phyloP scores from a whole-genome alignment of 169 alveolate species.

The Babesia divergens region DNA sequence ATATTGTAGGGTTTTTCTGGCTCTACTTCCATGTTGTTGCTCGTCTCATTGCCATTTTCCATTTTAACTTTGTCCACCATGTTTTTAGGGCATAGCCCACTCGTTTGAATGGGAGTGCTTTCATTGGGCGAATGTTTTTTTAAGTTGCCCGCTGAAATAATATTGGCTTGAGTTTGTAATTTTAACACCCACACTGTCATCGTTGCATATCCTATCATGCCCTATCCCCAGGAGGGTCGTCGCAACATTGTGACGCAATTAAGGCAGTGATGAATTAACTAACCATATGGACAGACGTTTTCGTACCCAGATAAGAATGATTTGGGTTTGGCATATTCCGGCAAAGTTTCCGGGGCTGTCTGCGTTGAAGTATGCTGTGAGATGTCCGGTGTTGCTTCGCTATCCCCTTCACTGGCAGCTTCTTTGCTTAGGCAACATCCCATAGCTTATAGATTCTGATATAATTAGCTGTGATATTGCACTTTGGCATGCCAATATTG shows the following conservation, averaged over 20 bases:
- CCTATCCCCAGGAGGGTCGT: no score
- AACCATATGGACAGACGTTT: neutral
- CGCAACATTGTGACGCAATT: no score
- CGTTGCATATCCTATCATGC: no score
- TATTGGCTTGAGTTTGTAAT: no score
- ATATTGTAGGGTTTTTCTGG: neutral
- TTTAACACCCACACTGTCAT: no score
- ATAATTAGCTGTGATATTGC: no score
- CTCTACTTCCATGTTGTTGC: neutral
- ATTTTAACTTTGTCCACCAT: neutral
- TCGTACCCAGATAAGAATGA: slow-evolving; percentile 8
- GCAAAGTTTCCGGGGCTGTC: neutral
- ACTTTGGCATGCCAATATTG: no score
- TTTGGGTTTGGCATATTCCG: neutral
- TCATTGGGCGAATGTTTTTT: no score
- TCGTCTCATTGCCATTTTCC: neutral
- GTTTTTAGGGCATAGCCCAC: no score
- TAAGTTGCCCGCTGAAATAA: no score
- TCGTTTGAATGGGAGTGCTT: no score
- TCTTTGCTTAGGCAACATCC: neutral
- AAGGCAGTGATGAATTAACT: neutral
- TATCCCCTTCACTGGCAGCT: no score
- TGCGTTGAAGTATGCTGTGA: neutral
- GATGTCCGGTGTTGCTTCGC: neutral
- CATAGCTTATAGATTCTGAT: neutral